phyloP scores from a whole-genome alignment of 441 rosid genomes.

The Pelargonium cotyledonis region DNA sequence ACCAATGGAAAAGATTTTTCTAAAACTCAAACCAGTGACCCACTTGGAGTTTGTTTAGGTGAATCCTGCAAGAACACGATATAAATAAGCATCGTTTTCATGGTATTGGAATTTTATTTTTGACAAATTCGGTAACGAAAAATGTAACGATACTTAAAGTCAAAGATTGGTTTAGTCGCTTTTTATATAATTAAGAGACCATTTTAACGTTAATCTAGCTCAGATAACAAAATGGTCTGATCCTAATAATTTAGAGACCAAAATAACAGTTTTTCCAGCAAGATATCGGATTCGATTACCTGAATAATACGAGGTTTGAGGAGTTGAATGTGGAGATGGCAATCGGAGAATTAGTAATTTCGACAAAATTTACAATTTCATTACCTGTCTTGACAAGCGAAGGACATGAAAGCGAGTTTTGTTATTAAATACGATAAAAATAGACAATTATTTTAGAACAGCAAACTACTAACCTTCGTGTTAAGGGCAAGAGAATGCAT shows the following conservation, averaged over 20 bases:
- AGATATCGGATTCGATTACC: slow-evolving; percentile 17
- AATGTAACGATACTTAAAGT: too few species aligned
- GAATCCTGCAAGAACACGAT: slow-evolving; percentile 17
- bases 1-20: neutral
- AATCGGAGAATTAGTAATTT: slow-evolving; percentile 27
- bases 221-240: too few species aligned
- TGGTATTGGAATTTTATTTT: too few species aligned
- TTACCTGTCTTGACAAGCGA: slow-evolving; percentile 41
- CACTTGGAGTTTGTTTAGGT: neutral
- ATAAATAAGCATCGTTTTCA: neutral
- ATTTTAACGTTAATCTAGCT: too few species aligned
- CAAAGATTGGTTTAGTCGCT: too few species aligned
- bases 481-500: slow-evolving; percentile 53
- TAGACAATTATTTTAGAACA: slow-evolving; percentile 16
- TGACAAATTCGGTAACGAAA: too few species aligned
- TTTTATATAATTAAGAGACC: too few species aligned
- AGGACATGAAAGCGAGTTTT: slow-evolving; percentile 12
- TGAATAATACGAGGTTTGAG: slow-evolving; percentile 3
- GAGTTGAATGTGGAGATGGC: too few species aligned
- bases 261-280: too few species aligned
- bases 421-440: slow-evolving; percentile 17
- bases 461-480: slow-evolving; percentile 44
- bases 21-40: too few species aligned
- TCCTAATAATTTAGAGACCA: too few species aligned
- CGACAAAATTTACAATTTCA: slow-evolving; percentile 25